Conservation (phyloP, 2,329 filamentous ascomycete species). For the Aspergillus sojae region DNA sequence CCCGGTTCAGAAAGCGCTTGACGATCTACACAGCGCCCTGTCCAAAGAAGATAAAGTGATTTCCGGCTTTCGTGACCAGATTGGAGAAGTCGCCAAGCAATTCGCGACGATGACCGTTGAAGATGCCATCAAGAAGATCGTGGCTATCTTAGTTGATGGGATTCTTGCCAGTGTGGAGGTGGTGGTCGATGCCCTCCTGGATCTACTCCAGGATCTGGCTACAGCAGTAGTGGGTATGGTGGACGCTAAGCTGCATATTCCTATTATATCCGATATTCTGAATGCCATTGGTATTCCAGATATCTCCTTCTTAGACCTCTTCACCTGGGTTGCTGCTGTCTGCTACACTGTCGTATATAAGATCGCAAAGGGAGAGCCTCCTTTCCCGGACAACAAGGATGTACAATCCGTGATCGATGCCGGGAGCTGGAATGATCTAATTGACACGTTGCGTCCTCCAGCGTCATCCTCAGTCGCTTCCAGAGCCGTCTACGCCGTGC, state of each 20-base stretch:
- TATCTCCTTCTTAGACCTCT: slow-evolving; percentile 9
- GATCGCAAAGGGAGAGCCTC: neutral
- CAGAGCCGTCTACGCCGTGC: too few species aligned
- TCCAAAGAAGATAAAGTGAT: slow-evolving; percentile 5
- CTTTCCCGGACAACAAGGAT: slow-evolving; percentile 1
- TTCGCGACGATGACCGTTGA: slow-evolving; percentile 3
- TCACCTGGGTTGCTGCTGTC: slow-evolving; percentile 9
- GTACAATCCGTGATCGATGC: neutral
- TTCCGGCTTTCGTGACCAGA: neutral
- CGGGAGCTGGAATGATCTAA: slow-evolving; percentile 6
- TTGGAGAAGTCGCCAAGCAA: neutral
- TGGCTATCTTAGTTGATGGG: neutral
- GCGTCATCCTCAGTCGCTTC: too few species aligned
- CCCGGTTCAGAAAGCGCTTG: neutral
- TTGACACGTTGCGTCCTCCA: too few species aligned
- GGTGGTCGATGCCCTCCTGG: slow-evolving; percentile 8
- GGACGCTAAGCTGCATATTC: slow-evolving; percentile 15
- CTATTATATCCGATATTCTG: slow-evolving; percentile 14
- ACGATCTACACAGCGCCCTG: neutral
- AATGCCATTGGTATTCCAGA: slow-evolving; percentile 7
- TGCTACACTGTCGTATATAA: slow-evolving; percentile 12
- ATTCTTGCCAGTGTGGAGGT: slow-evolving; percentile 5
- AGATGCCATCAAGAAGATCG: neutral
- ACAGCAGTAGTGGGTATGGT: slow-evolving; percentile 4
- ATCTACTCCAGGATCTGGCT: slow-evolving; percentile 2